These are phyloP conservation scores for Collybiopsis luxurians DNA, from an alignment of 768 basidiomycete species.

Conservation along the genomic window DNA sequence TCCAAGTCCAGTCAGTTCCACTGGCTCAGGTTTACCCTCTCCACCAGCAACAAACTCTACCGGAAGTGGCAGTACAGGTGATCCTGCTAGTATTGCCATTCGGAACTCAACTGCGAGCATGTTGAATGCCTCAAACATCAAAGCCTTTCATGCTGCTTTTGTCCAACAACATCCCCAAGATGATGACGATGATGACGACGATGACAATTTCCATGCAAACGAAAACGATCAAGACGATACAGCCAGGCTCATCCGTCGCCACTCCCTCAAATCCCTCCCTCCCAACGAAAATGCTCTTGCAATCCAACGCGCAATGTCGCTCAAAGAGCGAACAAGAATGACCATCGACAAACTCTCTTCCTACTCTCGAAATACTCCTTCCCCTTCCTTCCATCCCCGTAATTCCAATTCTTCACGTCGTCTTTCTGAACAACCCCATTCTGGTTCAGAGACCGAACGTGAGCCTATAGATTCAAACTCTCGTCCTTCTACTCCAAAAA, in stretches of 20 bases:
- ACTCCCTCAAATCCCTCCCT: constrained; percentile 20
- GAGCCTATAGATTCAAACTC: constrained; percentile 42
- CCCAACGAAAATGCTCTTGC: constrained; percentile 56
- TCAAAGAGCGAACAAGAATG: constrained; percentile 72
- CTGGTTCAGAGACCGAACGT: constrained; percentile 83
- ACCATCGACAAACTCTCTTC: constrained; percentile 68
- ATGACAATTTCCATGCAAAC: constrained; percentile 45
- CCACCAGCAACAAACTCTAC: constrained; percentile 87
- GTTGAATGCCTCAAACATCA: constrained; percentile 38
- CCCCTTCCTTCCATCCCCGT: constrained; percentile 42
- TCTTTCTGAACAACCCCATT: constrained; percentile 36
- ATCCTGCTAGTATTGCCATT: constrained; percentile 43
- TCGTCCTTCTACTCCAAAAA: constrained; percentile 20
- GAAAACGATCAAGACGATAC: constrained; percentile 40
- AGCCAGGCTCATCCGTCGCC: constrained; percentile 36
- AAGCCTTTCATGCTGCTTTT: constrained; percentile 24
- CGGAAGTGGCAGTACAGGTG: constrained; percentile 74
- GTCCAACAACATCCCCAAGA: constrained; percentile 35
- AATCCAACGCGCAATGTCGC: constrained; percentile 64
- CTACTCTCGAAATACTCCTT: constrained; percentile 55
- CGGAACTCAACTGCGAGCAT: constrained; percentile 31
- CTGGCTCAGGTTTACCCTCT: constrained; percentile 70
- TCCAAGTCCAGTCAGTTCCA: constrained; percentile 56
- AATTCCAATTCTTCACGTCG: constrained; percentile 28
- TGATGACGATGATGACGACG: constrained; percentile 41